These are phyloP conservation scores for Solanum medicagineum DNA, from an alignment of 257 asterid species.

Conservation along the genomic window DNA sequence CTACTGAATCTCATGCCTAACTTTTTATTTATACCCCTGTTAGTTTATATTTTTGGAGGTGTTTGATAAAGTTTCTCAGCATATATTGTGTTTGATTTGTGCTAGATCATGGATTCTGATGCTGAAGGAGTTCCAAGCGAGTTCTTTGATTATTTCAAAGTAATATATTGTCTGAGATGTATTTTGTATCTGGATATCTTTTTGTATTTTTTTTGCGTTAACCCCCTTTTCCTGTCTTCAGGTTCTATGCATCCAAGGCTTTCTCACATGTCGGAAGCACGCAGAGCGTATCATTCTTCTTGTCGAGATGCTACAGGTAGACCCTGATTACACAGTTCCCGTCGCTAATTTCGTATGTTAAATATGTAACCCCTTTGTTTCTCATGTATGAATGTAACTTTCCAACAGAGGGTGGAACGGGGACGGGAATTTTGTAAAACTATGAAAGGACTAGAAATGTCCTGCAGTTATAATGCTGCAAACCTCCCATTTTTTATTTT, in stretches of 20 bases:
- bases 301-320: conserved; percentile 95
- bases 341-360: neutral
- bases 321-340: neutral
- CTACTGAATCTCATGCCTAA: neutral
- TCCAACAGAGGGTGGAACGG: neutral
- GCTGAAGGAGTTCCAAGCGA: conserved; percentile 99
- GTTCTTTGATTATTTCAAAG: conserved; percentile 96
- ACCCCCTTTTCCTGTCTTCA: conserved; percentile 3
- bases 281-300: conserved; percentile 98
- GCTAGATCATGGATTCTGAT: conserved; percentile 96
- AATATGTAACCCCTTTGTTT: neutral
- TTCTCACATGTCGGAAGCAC: conserved; percentile 88
- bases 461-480: neutral
- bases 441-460: neutral
- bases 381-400: neutral
- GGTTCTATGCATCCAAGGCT: conserved; percentile 91
- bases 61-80: neutral
- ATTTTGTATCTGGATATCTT: neutral
- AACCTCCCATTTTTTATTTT: neutral
- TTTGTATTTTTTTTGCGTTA: neutral
- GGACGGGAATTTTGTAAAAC: neutral
- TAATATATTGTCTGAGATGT: conserved; percentile 2
- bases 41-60: neutral
- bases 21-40: neutral
- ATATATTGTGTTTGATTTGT: conserved; percentile 12